Base-by-base conservation (phyloP, 768 basidiomycete species). In the Boletellus ananiceps region DNA sequence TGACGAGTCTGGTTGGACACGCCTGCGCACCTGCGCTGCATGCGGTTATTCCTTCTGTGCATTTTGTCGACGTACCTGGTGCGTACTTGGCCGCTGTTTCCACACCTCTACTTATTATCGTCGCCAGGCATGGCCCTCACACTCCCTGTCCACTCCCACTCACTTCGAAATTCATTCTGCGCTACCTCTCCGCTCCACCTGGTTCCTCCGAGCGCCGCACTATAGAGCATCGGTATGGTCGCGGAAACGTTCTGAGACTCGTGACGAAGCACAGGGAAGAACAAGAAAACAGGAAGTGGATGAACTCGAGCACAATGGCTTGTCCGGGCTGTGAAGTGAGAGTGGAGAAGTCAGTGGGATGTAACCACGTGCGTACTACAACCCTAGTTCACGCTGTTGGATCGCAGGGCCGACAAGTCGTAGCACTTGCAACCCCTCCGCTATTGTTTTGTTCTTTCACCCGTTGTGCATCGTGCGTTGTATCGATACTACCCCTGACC, bases 21-120 rank as follows among this genome's bases (percentile, higher is more conserved):
- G 82, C 46, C 75, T 93, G 40, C 78, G 93, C 44, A 78, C 77
- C 33, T 94, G 93, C 57, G 68, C 77, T 4, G 65, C 68, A 29
- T 95, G 93, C 63, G 71, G 70, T 4, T 93, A 80, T 67, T 83
- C 84, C 0, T 94, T 94, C 63, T 94, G 93, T 66, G 78, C 81
- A 3, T 86, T 86, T 57, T 96, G 93, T 63, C 79, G 77, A 54
- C 78, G 82, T 38, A 86, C 87, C 42, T 95, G 93, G 88, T 86
- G 59, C 55, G 75, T 45, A 18, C 2, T 42, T 31, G 29, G 5
- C 19, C 6, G 41, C 16, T 23, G 1, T 38, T 33, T 5, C 46
- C 33, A 11, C 44, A 16, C n/a, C 25, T 47, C 44, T 42, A 41
- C 55, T 52, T 13, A 43, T 52, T 1, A 48, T 49, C 52, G n/a